Conservation (phyloP, 1,284 basidiomycete species). For the Irpex sp. region DNA sequence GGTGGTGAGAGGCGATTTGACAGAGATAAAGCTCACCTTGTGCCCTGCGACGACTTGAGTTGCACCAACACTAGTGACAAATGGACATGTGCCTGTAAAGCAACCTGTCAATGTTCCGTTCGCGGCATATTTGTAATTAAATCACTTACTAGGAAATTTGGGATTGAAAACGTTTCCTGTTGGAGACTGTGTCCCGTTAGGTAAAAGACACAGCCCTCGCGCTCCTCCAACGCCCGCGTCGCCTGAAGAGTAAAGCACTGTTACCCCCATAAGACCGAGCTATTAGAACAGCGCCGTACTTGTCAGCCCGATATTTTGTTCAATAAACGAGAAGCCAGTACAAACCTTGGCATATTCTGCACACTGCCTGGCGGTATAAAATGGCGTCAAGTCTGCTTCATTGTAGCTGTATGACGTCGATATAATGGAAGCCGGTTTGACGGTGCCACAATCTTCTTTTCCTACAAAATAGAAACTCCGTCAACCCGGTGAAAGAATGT, state of each 20-base stretch:
- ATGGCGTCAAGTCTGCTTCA: constrained; percentile 31
- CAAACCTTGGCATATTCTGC: constrained; percentile 41
- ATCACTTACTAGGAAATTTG: not conserved
- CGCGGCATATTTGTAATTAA: too few relatives aligned
- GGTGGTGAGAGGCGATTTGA: not conserved
- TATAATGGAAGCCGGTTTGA: constrained; percentile 35
- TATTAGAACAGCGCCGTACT: not conserved
- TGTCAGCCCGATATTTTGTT: not conserved
- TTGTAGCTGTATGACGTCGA: constrained; percentile 38
- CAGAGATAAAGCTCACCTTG: constrained; percentile 28
- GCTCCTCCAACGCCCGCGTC: constrained; percentile 56
- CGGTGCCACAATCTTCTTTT: constrained; percentile 34
- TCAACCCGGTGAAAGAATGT: not conserved
- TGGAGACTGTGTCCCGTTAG: constrained; percentile 18
- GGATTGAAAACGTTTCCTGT: constrained; percentile 11
- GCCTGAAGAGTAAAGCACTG: constrained; percentile 64
- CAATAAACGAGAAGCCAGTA: not conserved
- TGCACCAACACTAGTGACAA: constrained; percentile 58
- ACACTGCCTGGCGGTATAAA: constrained; percentile 38
- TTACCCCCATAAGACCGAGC: constrained; percentile 40
- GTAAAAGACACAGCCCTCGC: constrained; percentile 32
- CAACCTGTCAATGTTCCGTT: constrained; percentile 16
- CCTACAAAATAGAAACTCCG: not conserved
- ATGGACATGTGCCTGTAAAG: constrained; percentile 43
- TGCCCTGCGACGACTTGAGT: constrained; percentile 52